Base-by-base conservation (phyloP, 768 basidiomycete species). In the Leccinum boreale region DNA sequence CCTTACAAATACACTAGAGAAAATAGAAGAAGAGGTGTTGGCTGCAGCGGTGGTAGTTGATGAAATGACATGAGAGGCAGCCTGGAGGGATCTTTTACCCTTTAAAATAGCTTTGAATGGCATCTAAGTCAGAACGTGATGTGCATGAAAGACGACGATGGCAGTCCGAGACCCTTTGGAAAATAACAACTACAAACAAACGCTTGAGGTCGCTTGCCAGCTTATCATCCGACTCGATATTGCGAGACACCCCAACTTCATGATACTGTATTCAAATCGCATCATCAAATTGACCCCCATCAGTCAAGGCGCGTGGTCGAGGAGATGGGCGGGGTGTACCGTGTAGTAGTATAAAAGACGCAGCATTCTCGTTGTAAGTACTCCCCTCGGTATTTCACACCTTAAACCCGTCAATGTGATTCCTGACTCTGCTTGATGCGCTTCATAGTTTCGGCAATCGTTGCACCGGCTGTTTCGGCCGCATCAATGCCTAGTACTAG, bases 31-130 rank as follows among this genome's bases (percentile, higher is more conserved):
- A n/a, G 71, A 72, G 1, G 62, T 70, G 46, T 71, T 73, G 48
- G 70, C 71, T 3, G 70, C 67, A 14, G 66, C 66, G 47, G 56
- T 61, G 1, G 67, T 70, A 6, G 70, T 72, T 0, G 66, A 71
- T 9, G 65, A 65, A 31, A 72, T 68, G 56, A 60, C 68, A 55
- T 64, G 66, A 23, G 83, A 81, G 8, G 83, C 85, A n/a, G 78
- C 82, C 60, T 81, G 80, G 28, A 86, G 68, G 31, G 85, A 83
- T 64, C 76, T 77, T 63, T 76, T 80, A 58, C 83, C 79, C 65
- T 80, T 81, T 49, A 63, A 55, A 15, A 72, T 65, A 3, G 58
- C 65, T 57, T 73, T 66, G 58, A 66, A 72, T 45, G 73, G 52
- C 70, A 72, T 72, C 59, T 33, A 33, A 33, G 31, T 7, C 3